A percentile compares a stretch with the other conserved stretches of the same genome.
These are phyloP conservation scores for Pseudocercospora musae DNA, from an alignment of 2,329 filamentous ascomycete genomes.

Conservation along the genomic window DNA sequence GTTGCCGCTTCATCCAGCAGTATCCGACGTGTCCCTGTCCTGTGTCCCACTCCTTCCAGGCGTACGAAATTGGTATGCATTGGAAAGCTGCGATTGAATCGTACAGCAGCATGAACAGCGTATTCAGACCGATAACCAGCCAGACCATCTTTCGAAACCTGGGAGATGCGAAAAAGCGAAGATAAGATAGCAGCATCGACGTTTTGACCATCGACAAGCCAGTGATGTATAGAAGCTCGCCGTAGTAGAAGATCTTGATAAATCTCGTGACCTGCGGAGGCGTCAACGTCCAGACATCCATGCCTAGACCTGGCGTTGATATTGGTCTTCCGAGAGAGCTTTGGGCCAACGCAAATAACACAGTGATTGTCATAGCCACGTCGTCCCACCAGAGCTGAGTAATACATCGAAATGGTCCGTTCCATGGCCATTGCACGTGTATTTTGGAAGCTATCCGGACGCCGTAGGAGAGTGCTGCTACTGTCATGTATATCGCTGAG, in stretches of 20 bases:
- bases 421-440: slow-evolving; percentile 1
- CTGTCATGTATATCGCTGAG: slow-evolving; percentile 3
- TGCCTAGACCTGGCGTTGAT: slow-evolving; percentile 20
- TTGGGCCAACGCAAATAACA: slow-evolving; percentile 11
- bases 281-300: slow-evolving; percentile 19
- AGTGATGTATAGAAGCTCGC: slow-evolving; percentile 11
- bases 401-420: slow-evolving; percentile 1
- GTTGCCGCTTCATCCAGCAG: slow-evolving; percentile 3
- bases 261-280: slow-evolving; percentile 13
- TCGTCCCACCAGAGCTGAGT: slow-evolving; percentile 23
- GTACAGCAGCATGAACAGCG: slow-evolving; percentile 6
- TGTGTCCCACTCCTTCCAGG: slow-evolving; percentile 19
- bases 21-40: slow-evolving; percentile 6
- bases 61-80: slow-evolving; percentile 6
- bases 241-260: slow-evolving; percentile 7
- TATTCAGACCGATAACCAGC: slow-evolving; percentile 3
- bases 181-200: slow-evolving; percentile 10
- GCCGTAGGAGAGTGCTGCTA: slow-evolving; percentile 14
- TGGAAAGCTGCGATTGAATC: slow-evolving; percentile 6
- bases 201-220: slow-evolving; percentile 10
- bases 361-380: slow-evolving; percentile 14
- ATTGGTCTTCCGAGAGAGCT: background rate
- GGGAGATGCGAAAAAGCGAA: slow-evolving; percentile 12
- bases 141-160: slow-evolving; percentile 7
- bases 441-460: slow-evolving; percentile 18